A percentile compares a stretch with the other conserved stretches of the same genome.
Conservation (phyloP, 2,329 filamentous ascomycete genomes). For the Botrytis cinerea region DNA sequence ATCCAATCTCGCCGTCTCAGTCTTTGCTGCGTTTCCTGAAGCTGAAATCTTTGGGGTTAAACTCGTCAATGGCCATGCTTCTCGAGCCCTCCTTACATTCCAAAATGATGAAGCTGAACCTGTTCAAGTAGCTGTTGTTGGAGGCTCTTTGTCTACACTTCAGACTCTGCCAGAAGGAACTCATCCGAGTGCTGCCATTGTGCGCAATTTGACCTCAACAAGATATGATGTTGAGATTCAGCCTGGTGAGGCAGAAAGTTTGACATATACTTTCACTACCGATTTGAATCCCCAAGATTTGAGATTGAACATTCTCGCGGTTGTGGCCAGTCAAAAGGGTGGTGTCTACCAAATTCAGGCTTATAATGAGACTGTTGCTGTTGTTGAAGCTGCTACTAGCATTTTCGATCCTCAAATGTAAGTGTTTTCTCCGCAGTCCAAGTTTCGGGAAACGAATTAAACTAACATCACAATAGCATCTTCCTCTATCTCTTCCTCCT, state of each 20-base stretch:
- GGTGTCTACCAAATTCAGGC: conserved; percentile 74
- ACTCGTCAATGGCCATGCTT: conserved; percentile 88
- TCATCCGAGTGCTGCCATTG: conserved; percentile 55
- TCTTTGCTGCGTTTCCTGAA: conserved; percentile 64
- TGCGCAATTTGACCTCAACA: conserved; percentile 82
- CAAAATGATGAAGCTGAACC: conserved; percentile 79
- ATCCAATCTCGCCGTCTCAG: conserved; percentile 62
- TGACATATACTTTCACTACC: conserved; percentile 82
- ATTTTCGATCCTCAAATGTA: conserved; percentile 91
- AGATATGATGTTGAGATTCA: conserved; percentile 74
- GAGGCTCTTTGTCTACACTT: conserved; percentile 68
- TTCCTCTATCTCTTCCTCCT: conserved; percentile 95
- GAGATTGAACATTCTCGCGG: conserved; percentile 71
- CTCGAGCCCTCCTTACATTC: conserved; percentile 78
- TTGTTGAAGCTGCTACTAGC: conserved; percentile 89
- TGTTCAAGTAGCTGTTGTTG: conserved; percentile 74
- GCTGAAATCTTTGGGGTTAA: conserved; percentile 84
- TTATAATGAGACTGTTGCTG: conserved; percentile 78
- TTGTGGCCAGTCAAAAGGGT: conserved; percentile 68
- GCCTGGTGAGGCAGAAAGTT: conserved; percentile 71
- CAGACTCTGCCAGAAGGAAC: conserved; percentile 53
- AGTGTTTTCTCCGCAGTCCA: neutral
- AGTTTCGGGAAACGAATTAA: neutral
- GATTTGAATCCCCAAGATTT: conserved; percentile 94
- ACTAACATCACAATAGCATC: conserved; percentile 61